A percentile compares a stretch with the other conserved stretches of the same genome.
These are phyloP conservation scores for Psilocybe cubensis DNA, from an alignment of 768 basidiomycete genomes.

Conservation along the genomic window DNA sequence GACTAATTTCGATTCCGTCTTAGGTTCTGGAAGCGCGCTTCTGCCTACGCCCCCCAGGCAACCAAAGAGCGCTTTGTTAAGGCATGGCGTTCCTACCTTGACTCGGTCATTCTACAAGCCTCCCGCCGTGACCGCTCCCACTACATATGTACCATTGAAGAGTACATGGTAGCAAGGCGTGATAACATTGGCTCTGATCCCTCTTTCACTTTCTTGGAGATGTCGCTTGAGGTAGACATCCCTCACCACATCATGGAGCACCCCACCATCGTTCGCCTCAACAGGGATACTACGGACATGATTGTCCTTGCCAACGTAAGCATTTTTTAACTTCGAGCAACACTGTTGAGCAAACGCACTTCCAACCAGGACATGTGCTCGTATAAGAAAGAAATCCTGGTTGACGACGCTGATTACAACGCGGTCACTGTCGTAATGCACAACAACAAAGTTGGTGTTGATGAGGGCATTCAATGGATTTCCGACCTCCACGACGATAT, in stretches of 20 bases:
- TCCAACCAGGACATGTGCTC: constrained; percentile 13
- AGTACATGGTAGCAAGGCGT: constrained; percentile 10
- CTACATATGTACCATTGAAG: constrained; percentile 14
- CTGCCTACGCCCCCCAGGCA: background rate
- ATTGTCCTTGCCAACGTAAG: constrained; percentile 14
- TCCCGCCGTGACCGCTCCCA: constrained; percentile 2
- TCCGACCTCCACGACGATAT: constrained; percentile 8
- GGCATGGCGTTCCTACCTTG: constrained; percentile 8
- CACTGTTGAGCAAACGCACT: background rate
- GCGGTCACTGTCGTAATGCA: constrained; percentile 13
- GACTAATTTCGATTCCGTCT: no score
- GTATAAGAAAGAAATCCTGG: constrained; percentile 7
- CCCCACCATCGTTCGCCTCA: constrained; percentile 6
- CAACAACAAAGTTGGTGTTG: constrained; percentile 5
- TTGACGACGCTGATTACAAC: constrained; percentile 13
- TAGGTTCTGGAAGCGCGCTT: constrained; percentile 12
- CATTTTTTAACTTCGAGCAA: background rate
- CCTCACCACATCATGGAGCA: constrained; percentile 11
- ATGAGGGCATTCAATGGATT: constrained; percentile 12
- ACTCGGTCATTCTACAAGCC: constrained; percentile 10
- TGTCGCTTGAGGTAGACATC: constrained; percentile 10
- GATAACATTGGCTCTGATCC: constrained; percentile 13
- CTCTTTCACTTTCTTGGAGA: constrained; percentile 10
- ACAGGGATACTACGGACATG: constrained; percentile 9
- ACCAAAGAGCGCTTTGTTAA: constrained; percentile 10